Evolutionary conservation across 2,329 filamentous ascomycete genomes (phyloP), one percentile per base, ranked within the genome.

Genomic region (Diplocarpon rosae): DNA sequence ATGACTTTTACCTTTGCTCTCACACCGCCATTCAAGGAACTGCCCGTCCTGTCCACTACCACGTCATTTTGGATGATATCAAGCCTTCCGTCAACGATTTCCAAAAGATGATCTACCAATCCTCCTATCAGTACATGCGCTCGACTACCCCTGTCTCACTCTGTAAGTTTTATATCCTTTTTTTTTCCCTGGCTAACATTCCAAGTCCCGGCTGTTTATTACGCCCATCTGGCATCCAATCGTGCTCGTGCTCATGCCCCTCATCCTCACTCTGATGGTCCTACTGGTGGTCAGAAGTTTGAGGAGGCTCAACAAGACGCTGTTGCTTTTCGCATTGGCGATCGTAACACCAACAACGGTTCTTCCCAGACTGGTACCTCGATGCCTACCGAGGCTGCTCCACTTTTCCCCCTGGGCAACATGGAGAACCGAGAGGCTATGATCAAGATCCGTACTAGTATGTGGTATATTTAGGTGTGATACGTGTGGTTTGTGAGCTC

Each of bases 21-120:
- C 82, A 86, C 53, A 71, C 75, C 11, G 92, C 92, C 0, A 88
- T 98, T 52, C 92, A 98, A 65, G 92, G 92, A 17, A 98, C 92
- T 0, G 83, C 92, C 14, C 79, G 92, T 1, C 92, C 92, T 0
- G 87, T 93, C 0, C 87, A 94, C 57, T 98, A 98, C 63, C 83
- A 90, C 50, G 83, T 95, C 12, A 78, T 98, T 16, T 61, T 83
- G 37, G 92, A 98, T 59, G 88, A 96, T 62, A 76, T 81, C 42
- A 69, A 73, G 1, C 73, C 85, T 56, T 63, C 71, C 1, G 71
- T 81, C 0, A 78, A 85, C 34, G 72, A 81, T 2, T 69, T 98
- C 0, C 85, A 95, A 58, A 80, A 81, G 45, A 83, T 96, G 75
- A 83, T 96, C 16, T 96, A 96, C 57, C 83, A 95, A 54, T 88